Evolutionary conservation across 768 basidiomycete genomes (phyloP).

Genomic region (Macrocybe gigantea): DNA sequence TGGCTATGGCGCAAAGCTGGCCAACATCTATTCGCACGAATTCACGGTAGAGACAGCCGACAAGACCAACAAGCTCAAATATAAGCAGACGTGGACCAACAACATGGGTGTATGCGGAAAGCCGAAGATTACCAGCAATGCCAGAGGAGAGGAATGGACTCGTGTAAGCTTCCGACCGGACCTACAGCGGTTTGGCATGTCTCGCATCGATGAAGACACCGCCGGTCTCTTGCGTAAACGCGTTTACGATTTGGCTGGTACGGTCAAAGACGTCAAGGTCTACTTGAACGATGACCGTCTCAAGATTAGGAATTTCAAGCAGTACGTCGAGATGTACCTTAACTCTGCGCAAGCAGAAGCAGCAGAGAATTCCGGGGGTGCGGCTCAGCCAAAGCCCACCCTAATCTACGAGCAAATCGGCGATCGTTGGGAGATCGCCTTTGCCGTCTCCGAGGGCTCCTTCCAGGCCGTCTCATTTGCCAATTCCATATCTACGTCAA

Average conservation of each 20-base stretch:
- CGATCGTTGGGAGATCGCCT: slow-evolving; percentile 91
- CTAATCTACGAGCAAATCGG: slow-evolving; percentile 79
- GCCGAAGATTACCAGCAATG: slow-evolving; percentile 91
- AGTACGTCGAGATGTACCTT: slow-evolving; percentile 94
- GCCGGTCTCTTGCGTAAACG: slow-evolving; percentile 85
- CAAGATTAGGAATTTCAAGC: slow-evolving; percentile 93
- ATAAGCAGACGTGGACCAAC: slow-evolving; percentile 89
- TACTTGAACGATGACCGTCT: slow-evolving; percentile 87
- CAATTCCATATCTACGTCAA: slow-evolving; percentile 94
- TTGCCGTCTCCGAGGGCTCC: slow-evolving; percentile 87
- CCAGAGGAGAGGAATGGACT: slow-evolving; percentile 86
- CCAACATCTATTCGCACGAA: slow-evolving; percentile 96
- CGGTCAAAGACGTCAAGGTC: slow-evolving; percentile 88
- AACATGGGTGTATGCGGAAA: slow-evolving; percentile 89
- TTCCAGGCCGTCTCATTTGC: slow-evolving; percentile 96
- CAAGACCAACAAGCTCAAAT: slow-evolving; percentile 80
- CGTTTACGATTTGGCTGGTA: slow-evolving; percentile 97
- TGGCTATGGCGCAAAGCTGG: slow-evolving; percentile 96
- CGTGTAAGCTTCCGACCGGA: slow-evolving; percentile 92
- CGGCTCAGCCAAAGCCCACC: slow-evolving; percentile 66
- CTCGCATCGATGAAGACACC: slow-evolving; percentile 85
- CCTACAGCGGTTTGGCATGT: slow-evolving; percentile 88
- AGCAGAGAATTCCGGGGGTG: slow-evolving; percentile 69
- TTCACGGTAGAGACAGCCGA: slow-evolving; percentile 97
- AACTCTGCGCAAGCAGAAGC: slow-evolving; percentile 69